Conservation (phyloP, 164 flowering plant genomes). For the Brasenia schreberi region DNA sequence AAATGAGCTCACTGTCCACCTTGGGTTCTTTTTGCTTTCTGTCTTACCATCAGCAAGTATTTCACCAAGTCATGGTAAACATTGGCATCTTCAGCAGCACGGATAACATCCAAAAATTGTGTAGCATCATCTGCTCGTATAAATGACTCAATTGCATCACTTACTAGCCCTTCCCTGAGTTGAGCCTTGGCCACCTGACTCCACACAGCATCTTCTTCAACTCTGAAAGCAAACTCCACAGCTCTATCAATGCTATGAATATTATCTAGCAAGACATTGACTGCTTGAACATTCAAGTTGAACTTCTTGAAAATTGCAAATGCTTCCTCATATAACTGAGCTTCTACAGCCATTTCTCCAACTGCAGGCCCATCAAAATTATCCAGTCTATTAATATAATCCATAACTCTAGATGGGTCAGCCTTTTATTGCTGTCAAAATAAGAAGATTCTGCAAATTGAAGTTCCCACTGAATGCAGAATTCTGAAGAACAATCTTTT, state of each 20-base stretch:
- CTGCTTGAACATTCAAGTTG: conserved; percentile 96
- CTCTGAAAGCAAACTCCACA: conserved; percentile 98
- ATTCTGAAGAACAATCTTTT: conserved; percentile 96
- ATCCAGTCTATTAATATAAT: conserved; percentile 84
- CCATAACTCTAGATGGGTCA: conserved; percentile 92
- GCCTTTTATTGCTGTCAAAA: conserved; percentile 92
- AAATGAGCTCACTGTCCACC: conserved; percentile 97
- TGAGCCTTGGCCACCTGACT: conserved; percentile 99
- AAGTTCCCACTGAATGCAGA: conserved; percentile 99
- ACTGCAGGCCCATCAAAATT: conserved; percentile 99
- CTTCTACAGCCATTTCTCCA: conserved; percentile 99
- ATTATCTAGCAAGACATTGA: conserved; percentile 84
- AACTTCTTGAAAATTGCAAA: conserved; percentile 97
- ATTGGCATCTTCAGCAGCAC: conserved; percentile 75
- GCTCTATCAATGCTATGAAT: conserved; percentile 82
- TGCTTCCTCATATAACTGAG: conserved; percentile 88
- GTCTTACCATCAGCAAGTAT: conserved; percentile 96
- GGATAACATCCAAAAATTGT: conserved; percentile 83
- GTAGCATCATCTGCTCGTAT: conserved; percentile 98
- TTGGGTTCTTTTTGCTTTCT: conserved; percentile 89
- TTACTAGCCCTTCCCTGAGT: conserved; percentile 80
- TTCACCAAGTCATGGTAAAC: conserved; percentile 89
- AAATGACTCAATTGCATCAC: conserved; percentile 98
- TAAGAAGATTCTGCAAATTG: conserved; percentile 85
- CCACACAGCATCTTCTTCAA: conserved; percentile 99